These are phyloP conservation scores for Lentinus brumalis DNA, from an alignment of 768 basidiomycete species.

Conservation along the genomic window DNA sequence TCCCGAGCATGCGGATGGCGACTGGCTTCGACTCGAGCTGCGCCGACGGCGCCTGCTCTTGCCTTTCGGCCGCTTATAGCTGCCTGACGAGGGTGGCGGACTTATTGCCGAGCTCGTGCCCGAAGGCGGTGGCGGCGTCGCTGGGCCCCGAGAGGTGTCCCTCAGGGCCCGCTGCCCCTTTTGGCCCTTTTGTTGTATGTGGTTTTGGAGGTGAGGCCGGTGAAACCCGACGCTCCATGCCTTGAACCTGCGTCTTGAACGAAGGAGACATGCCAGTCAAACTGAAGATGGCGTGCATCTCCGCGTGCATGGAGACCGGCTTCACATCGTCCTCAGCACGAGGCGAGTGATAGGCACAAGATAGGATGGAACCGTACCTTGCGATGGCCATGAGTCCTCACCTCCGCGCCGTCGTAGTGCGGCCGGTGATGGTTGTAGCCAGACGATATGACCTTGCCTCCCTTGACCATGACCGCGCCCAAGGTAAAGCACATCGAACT, in stretches of 20 bases:
- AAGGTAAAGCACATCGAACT: slow-evolving; percentile 53
- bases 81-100: neutral
- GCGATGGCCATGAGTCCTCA: slow-evolving; percentile 39
- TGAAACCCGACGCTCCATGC: slow-evolving; percentile 33
- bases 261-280: slow-evolving; percentile 51
- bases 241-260: slow-evolving; percentile 57
- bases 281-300: slow-evolving; percentile 62
- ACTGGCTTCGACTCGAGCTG: slow-evolving; percentile 4
- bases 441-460: slow-evolving; percentile 54
- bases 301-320: slow-evolving; percentile 57
- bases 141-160: slow-evolving; percentile 15
- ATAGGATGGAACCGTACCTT: slow-evolving; percentile 29
- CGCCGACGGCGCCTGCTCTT: slow-evolving; percentile 12
- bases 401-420: slow-evolving; percentile 51
- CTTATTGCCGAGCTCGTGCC: neutral
- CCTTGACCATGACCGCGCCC: slow-evolving; percentile 52
- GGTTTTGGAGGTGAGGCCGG: slow-evolving; percentile 25
- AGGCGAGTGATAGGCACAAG: neutral
- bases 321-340: neutral
- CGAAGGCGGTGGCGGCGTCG: neutral
- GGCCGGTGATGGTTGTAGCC: slow-evolving; percentile 58
- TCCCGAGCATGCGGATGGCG: neutral
- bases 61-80: slow-evolving; percentile 14
- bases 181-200: slow-evolving; percentile 25
- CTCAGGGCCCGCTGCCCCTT: slow-evolving; percentile 24